A percentile compares a stretch with the other conserved stretches of the same genome.
Conservation (phyloP, 768 basidiomycete genomes). For the Mycena rebaudengoi region DNA sequence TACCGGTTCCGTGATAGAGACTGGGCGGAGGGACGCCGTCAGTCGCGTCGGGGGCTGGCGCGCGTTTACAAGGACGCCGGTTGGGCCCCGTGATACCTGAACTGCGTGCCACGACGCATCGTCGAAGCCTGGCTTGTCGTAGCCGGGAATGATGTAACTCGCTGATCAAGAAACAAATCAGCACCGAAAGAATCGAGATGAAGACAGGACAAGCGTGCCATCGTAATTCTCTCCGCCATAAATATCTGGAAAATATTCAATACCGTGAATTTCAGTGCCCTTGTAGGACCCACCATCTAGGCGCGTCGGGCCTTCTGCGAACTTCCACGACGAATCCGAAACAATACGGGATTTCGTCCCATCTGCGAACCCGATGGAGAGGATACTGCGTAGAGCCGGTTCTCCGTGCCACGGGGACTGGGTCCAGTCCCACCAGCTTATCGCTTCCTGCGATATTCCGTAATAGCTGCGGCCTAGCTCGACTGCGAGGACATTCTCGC, state of each 20-base stretch:
- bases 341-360: constrained; percentile 28
- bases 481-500: constrained; percentile 34
- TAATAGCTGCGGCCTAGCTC: constrained; percentile 39
- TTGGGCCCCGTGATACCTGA: constrained; percentile 25
- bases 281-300: too few species aligned
- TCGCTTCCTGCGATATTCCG: constrained; percentile 31
- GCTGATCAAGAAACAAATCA: constrained; percentile 21
- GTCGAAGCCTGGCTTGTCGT: constrained; percentile 28
- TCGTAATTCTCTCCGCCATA: constrained; percentile 39
- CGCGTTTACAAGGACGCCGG: constrained; percentile 29
- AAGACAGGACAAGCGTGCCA: constrained; percentile 22
- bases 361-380: constrained; percentile 34
- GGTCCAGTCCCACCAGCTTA: constrained; percentile 37
- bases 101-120: constrained; percentile 29
- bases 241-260: too few species aligned
- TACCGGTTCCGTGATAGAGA: constrained; percentile 31
- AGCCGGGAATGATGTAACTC: constrained; percentile 32
- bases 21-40: constrained; percentile 28
- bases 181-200: neutral
- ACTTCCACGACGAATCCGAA: constrained; percentile 30
- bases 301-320: constrained; percentile 35
- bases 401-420: constrained; percentile 36
- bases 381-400: constrained; percentile 30
- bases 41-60: constrained; percentile 35
- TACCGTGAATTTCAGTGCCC: too few species aligned